Evolutionary conservation across 1,284 basidiomycete genomes (phyloP), one percentile per base, ranked within the genome.

Genomic region (Puccinia coronata): DNA sequence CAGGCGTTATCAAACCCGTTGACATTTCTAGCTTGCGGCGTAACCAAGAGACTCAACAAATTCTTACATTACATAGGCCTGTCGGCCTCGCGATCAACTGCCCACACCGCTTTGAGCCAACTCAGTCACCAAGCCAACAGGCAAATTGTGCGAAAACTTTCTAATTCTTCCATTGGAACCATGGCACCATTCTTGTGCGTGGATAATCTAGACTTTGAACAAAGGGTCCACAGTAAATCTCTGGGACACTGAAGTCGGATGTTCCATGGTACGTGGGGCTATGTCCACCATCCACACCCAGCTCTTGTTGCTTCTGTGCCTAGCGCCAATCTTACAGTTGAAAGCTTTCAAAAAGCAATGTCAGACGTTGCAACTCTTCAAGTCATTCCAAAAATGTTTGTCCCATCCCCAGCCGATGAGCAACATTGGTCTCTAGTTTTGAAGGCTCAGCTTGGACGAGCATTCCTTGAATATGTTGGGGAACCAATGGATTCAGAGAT

Each of bases 191-290:
- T 51, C 49, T 20, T 51, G 23, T 51, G 49, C 18, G 23, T 51
- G 4, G 65, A 67, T 25, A 67, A 67, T 28, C 25, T 67, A 2
- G 65, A 67, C 16, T 43, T 67, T 12, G 39, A 67, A 20, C 11
- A 67, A 20, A 41, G n/a, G 39, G 34, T 67, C 36, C 65, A 67
- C 9, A 25, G 14, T 5, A 3, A 67, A 36, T 67, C 65, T 4
- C 23, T 67, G n/a, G 65, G 65, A 6, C 36, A 67, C 25, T 9
- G 20, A 43, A 43, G 9, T 36, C 65, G 34, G 9, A 41, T 43
- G 36, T 67, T 67, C n/a, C 65, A 67, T 18, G 39, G 65, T 25
- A 67, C 65, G 2, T 67, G 65, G 65, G 65, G 43, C 2, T 67
- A 67, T 18, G n/a, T 67, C n/a, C 65, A 67, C 49, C 49, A 20